Conservation (phyloP, 228 moss, liverwort and hornwort species). For the Sphagnum fallax region DNA sequence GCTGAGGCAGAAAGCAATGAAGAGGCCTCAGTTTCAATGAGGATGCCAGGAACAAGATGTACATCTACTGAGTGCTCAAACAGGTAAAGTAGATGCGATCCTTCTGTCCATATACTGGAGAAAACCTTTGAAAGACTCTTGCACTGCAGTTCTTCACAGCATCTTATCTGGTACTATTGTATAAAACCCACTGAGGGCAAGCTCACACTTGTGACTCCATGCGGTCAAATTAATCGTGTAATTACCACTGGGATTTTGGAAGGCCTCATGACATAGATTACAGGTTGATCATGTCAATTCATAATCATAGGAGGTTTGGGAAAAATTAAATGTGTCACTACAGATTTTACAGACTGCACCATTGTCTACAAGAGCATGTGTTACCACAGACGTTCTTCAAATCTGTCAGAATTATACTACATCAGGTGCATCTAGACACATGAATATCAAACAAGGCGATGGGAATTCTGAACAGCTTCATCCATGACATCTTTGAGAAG, state of each 20-base stretch:
- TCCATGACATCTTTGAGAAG: conserved; percentile 5
- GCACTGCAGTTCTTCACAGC: not conserved
- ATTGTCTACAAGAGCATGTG: no score
- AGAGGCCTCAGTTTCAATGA: not conserved
- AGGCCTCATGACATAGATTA: no score
- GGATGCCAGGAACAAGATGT: conserved; percentile 4
- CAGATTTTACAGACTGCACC: no score
- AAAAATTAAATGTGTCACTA: no score
- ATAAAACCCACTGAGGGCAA: not conserved
- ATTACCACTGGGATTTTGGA: no score
- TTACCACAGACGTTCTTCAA: no score
- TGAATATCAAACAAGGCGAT: conserved; percentile 4
- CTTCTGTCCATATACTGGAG: no score
- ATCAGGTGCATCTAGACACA: conserved; percentile 1
- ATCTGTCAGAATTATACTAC: no score
- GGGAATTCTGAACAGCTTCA: conserved; percentile 6
- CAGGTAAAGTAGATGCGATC: not conserved
- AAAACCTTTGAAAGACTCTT: not conserved
- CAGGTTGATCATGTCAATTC: no score
- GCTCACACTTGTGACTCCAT: not conserved
- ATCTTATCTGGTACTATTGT: not conserved
- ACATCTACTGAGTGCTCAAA: conserved; percentile 1
- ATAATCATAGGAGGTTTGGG: no score
- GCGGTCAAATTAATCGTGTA: no score
- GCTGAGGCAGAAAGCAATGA: not conserved